phyloP scores from a whole-genome alignment of 495 filamentous ascomycete species.

The Penicillium manginii region DNA sequence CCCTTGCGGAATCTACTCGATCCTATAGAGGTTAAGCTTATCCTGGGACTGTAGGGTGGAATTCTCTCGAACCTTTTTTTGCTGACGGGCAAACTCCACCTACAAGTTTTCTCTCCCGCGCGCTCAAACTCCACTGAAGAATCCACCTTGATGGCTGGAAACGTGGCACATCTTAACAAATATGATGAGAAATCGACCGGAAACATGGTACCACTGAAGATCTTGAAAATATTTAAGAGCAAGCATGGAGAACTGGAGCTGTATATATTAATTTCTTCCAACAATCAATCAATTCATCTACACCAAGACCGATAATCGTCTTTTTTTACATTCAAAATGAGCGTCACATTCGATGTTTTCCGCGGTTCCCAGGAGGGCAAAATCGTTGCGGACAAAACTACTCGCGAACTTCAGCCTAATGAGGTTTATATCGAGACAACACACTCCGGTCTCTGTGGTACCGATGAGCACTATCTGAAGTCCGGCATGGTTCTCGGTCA shows the following conservation, averaged over 20 bases:
- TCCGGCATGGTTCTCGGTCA: conserved; percentile 43
- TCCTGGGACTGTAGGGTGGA: conserved; percentile 5
- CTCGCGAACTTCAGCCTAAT: conserved; percentile 30
- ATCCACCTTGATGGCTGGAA: background rate
- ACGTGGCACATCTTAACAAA: conserved; percentile 1
- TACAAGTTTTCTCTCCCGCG: background rate
- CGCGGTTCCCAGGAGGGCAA: conserved; percentile 36
- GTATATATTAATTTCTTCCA: background rate
- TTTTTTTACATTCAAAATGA: conserved; percentile 21
- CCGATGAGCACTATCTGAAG: conserved; percentile 45
- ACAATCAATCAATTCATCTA: background rate
- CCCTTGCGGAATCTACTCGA: conserved; percentile 3
- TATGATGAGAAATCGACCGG: conserved; percentile 6
- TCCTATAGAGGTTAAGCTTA: conserved; percentile 4
- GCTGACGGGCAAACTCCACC: conserved; percentile 11
- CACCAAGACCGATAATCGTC: background rate
- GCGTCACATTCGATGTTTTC: conserved; percentile 38
- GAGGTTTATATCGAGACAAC: conserved; percentile 52
- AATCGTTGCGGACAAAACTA: conserved; percentile 35
- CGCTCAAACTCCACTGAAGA: background rate
- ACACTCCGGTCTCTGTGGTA: conserved; percentile 48
- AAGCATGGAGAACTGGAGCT: background rate
- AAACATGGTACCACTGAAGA: background rate
- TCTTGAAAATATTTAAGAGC: conserved; percentile 1
- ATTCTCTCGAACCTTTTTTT: conserved; percentile 11